Evolutionary conservation across 257 asterid species (phyloP).

Genomic region (Lithospermum erythrorhizon): DNA sequence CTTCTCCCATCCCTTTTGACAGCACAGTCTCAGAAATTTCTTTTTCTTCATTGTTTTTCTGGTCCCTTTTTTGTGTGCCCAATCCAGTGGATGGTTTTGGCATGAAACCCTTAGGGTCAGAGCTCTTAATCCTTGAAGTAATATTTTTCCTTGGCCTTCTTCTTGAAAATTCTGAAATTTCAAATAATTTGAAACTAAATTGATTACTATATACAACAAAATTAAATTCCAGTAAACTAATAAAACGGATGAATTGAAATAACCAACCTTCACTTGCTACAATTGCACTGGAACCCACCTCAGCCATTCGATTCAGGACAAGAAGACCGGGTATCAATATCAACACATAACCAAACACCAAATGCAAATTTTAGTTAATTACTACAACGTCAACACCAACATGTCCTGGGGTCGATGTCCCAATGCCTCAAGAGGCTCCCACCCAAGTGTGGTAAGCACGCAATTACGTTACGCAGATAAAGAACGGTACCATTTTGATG

Average conservation of each 20-base stretch:
- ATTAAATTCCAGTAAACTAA: slow-evolving; percentile 5
- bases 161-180: slow-evolving; percentile 56
- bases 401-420: no score
- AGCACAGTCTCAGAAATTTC: slow-evolving; percentile 13
- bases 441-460: no score
- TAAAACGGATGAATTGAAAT: slow-evolving; percentile 14
- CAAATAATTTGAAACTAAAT: slow-evolving; percentile 5
- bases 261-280: slow-evolving; percentile 75
- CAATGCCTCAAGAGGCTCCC: no score
- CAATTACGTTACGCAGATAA: no score
- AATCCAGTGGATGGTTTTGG: slow-evolving; percentile 53
- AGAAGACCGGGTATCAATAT: slow-evolving; percentile 52
- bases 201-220: background rate
- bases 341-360: slow-evolving; percentile 8
- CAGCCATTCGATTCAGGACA: slow-evolving; percentile 28
- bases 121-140: slow-evolving; percentile 38
- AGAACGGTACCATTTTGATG: no score
- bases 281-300: slow-evolving; percentile 27
- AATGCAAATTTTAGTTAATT: background rate
- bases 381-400: background rate
- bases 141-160: slow-evolving; percentile 47
- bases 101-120: slow-evolving; percentile 57
- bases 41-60: slow-evolving; percentile 30
- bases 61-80: slow-evolving; percentile 46
- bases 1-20: slow-evolving; percentile 29